Conservation (phyloP, 176 grass and related monocot genomes). For the Oryza glumipatula region DNA sequence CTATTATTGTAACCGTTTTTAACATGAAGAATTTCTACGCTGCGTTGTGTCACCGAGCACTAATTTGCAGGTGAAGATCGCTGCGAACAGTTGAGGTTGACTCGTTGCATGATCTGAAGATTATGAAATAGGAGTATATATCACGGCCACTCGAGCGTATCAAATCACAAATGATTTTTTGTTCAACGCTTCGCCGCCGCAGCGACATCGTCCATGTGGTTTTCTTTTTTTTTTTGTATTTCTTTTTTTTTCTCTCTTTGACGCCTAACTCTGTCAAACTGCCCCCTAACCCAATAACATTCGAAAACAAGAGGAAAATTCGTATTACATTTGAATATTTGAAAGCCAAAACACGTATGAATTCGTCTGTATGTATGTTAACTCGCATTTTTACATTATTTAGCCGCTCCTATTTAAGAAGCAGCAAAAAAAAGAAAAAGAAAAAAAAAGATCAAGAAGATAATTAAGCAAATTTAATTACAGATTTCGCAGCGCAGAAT, state of each 20-base stretch:
- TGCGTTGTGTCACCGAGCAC: no score
- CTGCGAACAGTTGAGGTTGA: background rate
- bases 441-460: background rate
- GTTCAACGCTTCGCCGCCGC: background rate
- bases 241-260: background rate
- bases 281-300: background rate
- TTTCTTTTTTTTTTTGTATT: background rate
- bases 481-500: background rate
- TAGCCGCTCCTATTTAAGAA: background rate
- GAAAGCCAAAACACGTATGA: constrained; percentile 1
- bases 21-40: no score
- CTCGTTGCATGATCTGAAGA: constrained; percentile 2
- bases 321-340: background rate
- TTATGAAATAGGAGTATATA: background rate
- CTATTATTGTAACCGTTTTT: no score
- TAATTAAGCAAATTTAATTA: background rate
- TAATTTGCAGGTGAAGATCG: no score
- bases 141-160: no score
- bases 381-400: constrained; percentile 28
- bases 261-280: background rate
- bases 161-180: background rate
- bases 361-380: background rate
- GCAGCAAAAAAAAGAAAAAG: background rate
- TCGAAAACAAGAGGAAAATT: background rate
- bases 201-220: background rate